phyloP scores from a whole-genome alignment of 225 moss, liverwort and hornwort genomes.

The Thuidium tamariscinum region DNA sequence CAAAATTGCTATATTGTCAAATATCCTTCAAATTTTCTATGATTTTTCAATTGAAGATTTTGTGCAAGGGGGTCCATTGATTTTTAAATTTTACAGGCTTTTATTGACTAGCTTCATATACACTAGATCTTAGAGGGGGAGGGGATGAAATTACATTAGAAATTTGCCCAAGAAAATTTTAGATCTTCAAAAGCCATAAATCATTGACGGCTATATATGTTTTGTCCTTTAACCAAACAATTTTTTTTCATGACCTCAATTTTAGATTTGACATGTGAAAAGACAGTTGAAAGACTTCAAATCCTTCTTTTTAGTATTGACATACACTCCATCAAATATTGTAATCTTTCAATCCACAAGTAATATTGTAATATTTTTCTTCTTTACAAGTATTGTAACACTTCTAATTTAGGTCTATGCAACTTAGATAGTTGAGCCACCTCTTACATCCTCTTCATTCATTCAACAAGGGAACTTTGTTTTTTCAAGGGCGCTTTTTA shows the following conservation, averaged over 20 bases:
- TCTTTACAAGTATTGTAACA: too few relatives aligned
- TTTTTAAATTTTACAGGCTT: neutral
- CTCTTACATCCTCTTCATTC: too few relatives aligned
- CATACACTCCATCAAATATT: rapidly evolving
- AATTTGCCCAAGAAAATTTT: rapidly evolving
- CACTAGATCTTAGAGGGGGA: rapidly evolving
- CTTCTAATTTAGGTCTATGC: too few relatives aligned
- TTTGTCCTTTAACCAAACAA: rapidly evolving
- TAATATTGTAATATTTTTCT: too few relatives aligned
- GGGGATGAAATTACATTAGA: neutral
- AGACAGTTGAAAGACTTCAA: neutral
- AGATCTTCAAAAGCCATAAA: neutral
- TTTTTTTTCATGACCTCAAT: neutral
- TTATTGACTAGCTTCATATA: neutral
- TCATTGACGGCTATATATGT: rapidly evolving
- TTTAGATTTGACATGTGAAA: neutral
- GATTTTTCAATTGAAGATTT: neutral
- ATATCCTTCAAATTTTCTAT: too few relatives aligned
- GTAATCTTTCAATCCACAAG: neutral
- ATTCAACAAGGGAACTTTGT: too few relatives aligned
- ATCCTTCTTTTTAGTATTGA: neutral
- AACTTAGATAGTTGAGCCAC: neutral
- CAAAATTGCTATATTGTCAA: too few relatives aligned
- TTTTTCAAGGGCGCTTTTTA: too few relatives aligned
- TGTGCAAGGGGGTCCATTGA: neutral